These are phyloP conservation scores for Mayamaea pseudoterrestris DNA, from an alignment of 108 stramenopile genomes.

Conservation along the genomic window DNA sequence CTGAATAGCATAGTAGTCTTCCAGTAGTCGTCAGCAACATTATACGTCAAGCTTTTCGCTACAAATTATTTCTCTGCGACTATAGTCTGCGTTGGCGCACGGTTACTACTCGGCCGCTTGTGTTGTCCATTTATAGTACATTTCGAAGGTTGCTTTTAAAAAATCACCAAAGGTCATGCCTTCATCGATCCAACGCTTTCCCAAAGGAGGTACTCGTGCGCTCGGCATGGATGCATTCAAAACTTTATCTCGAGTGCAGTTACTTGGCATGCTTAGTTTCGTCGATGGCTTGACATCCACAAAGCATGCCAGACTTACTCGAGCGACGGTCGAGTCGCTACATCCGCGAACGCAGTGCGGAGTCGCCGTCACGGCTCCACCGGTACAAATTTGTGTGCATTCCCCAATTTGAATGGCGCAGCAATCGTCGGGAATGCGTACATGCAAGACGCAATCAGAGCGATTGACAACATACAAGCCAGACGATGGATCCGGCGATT, in stretches of 20 bases:
- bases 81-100: no score
- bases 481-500: constrained; percentile 48
- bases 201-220: constrained; percentile 61
- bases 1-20: no score
- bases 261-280: constrained; percentile 42
- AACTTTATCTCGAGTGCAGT: constrained; percentile 31
- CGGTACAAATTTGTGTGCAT: constrained; percentile 83
- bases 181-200: constrained; percentile 51
- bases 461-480: constrained; percentile 77
- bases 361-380: constrained; percentile 77
- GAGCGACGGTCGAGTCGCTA: constrained; percentile 17
- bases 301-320: constrained; percentile 74
- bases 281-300: constrained; percentile 72
- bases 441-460: constrained; percentile 32
- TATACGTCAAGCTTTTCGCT: no score
- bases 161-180: constrained; percentile 88
- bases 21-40: no score
- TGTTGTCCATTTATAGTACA: constrained; percentile 67
- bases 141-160: constrained; percentile 55
- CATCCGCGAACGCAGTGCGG: constrained; percentile 85
- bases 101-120: no score
- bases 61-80: no score
- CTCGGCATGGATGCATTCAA: constrained; percentile 18
- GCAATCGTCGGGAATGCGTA: constrained; percentile 73
- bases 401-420: constrained; percentile 92